These are phyloP conservation scores for Pestalotiopsis sp. DNA, from an alignment of 2,329 filamentous ascomycete species.

Conservation along the genomic window DNA sequence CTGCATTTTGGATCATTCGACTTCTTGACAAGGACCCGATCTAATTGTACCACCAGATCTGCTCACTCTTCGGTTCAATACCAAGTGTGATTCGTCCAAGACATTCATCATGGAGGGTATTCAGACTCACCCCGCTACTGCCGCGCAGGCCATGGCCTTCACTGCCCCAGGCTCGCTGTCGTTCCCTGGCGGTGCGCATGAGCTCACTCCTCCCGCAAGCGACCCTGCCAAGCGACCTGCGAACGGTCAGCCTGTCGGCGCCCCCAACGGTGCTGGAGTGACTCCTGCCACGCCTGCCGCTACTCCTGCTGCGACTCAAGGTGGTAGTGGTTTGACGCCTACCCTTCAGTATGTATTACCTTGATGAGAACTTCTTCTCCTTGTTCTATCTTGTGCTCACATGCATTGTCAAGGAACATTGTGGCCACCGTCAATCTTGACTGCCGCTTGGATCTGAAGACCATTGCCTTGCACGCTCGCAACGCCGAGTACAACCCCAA, in stretches of 20 bases:
- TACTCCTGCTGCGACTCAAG: slow-evolving; percentile 76
- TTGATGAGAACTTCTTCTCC: slow-evolving; percentile 25
- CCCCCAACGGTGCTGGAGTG: slow-evolving; percentile 72
- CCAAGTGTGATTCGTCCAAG: slow-evolving; percentile 1
- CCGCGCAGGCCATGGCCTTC: slow-evolving; percentile 92
- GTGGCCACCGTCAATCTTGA: slow-evolving; percentile 98
- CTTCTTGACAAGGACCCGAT: not conserved
- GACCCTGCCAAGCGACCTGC: slow-evolving; percentile 62
- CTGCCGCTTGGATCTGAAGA: slow-evolving; percentile 97
- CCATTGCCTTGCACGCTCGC: slow-evolving; percentile 94
- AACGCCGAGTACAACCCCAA: slow-evolving; percentile 99
- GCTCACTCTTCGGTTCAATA: not conserved
- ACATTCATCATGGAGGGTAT: slow-evolving; percentile 30
- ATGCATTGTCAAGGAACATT: slow-evolving; percentile 77
- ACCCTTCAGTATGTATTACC: slow-evolving; percentile 91
- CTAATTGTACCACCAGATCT: slow-evolving; percentile 2
- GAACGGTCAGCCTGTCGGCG: slow-evolving; percentile 54
- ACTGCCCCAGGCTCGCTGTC: slow-evolving; percentile 90
- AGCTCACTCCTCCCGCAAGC: slow-evolving; percentile 77
- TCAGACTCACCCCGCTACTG: slow-evolving; percentile 77
- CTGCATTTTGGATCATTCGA: not conserved
- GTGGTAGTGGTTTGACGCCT: slow-evolving; percentile 86
- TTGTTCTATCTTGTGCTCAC: slow-evolving; percentile 52
- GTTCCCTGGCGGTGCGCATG: slow-evolving; percentile 81
- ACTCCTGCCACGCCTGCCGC: slow-evolving; percentile 88